Conservation (phyloP, 2,329 filamentous ascomycete species). For the Cladosporium cucumerinum region DNA sequence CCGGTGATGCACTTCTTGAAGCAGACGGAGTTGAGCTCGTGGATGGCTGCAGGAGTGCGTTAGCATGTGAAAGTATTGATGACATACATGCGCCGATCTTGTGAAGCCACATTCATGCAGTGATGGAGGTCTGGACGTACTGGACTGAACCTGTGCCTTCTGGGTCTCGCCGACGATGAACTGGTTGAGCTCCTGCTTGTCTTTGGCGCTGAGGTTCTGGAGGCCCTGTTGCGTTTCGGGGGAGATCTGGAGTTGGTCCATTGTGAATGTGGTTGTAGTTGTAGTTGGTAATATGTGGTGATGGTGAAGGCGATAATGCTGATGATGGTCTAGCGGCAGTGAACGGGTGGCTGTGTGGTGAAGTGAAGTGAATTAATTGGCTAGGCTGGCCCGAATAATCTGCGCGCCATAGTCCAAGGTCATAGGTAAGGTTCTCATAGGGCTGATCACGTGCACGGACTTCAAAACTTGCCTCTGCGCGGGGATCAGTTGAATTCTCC, state of each 20-base stretch:
- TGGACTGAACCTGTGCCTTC: constrained; percentile 66
- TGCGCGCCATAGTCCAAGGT: neutral
- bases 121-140: constrained; percentile 22
- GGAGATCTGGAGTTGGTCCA: constrained; percentile 30
- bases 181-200: constrained; percentile 78
- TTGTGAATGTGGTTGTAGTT: constrained; percentile 9
- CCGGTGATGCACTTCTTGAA: constrained; percentile 90
- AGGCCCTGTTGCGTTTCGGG: constrained; percentile 27
- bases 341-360: neutral
- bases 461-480: too few relatives aligned
- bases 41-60: constrained; percentile 4
- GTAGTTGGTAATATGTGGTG: neutral
- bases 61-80: neutral
- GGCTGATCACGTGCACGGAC: neutral
- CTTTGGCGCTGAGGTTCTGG: constrained; percentile 29
- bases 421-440: neutral
- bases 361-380: constrained; percentile 10
- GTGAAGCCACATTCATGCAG: neutral
- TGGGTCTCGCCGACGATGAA: constrained; percentile 82
- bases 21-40: constrained; percentile 63
- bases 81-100: neutral
- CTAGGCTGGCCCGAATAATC: neutral
- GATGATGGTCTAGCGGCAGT: neutral
- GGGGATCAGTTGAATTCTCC: neutral
- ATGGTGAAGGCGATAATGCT: neutral